Evolutionary conservation across 75 land plant genomes (phyloP), one percentile per base, ranked within the genome.

Genomic region (Larix kaempferi): DNA sequence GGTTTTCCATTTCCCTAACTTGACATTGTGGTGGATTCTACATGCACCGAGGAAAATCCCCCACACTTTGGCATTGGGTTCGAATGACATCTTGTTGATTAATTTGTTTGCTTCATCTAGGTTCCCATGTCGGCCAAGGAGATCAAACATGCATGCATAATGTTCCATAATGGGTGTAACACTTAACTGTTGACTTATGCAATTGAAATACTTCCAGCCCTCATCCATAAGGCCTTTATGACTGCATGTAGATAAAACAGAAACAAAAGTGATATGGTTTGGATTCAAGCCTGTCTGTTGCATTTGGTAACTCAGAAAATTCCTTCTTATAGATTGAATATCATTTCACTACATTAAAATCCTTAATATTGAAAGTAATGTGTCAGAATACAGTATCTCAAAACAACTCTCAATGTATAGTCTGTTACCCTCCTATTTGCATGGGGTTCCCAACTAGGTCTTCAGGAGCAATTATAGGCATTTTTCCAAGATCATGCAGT

Each of bases 41-140:
- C 88, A 83, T 12, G 88, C 85, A 44, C 77, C 81, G 3, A 83
- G 77, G 15, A 86, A 58, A 8, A 82, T 39, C 19, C 77, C 79
- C 88, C 88, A 86, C 23, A 74, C 81, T 49, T 62, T 16, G 10
- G 67, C 23, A 25, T 86, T 77, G 8, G 82, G 85, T 41, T 84
- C 78, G 41, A 72, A 77, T 22, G 85, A 79, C 85, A 83, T 86
- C 74, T 72, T 15, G 23, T 83, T 27, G 22, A 83, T 83, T 13
- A 86, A 56, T 3, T 56, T 21, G 17, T 73, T 29, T 49, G 88
- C 88, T 73, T 79, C 85, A 25, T 73, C 80, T 19, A 86, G 58
- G 1, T 52, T 25, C 56, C 81, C 81, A n/a, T 7, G 78, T 4
- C 79, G 79, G 33, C 79, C 81, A 75, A 80, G 58, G 25, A 75